A percentile compares a stretch with the other conserved stretches of the same genome.
These are phyloP conservation scores for Tardiomyces blankii DNA, from an alignment of 1,139 yeast species.

Conservation along the genomic window DNA sequence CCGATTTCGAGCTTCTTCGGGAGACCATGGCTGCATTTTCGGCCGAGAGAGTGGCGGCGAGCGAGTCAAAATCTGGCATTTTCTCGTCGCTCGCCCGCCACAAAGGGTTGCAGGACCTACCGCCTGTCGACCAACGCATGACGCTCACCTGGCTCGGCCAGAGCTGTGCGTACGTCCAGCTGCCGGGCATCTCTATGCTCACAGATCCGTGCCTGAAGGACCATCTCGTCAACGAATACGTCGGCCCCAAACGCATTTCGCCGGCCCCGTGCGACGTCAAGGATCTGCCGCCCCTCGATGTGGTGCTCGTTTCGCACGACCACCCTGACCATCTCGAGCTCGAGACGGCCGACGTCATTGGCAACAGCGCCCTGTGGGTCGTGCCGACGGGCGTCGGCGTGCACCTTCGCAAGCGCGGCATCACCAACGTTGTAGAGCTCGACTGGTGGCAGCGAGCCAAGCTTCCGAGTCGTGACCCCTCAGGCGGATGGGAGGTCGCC, in stretches of 20 bases:
- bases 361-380: conserved; percentile 61
- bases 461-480: conserved; percentile 27
- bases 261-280: conserved; percentile 56
- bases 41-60: conserved; percentile 1
- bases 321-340: conserved; percentile 91
- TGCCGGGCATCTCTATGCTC: conserved; percentile 60
- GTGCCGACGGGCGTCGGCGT: conserved; percentile 72
- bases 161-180: conserved; percentile 66
- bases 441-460: conserved; percentile 82
- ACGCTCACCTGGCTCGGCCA: conserved; percentile 90
- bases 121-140: conserved; percentile 35
- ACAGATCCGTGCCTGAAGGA: conserved; percentile 81
- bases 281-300: conserved; percentile 57
- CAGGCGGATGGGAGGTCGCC: conserved; percentile 60
- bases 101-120: conserved; percentile 8
- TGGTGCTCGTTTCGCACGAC: conserved; percentile 78
- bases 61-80: conserved; percentile 4
- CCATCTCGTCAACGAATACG: conserved; percentile 44
- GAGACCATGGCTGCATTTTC: conserved; percentile 11
- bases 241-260: conserved; percentile 77
- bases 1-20: conserved; percentile 40
- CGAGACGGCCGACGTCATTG: conserved; percentile 44
- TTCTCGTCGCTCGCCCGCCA: conserved; percentile 6
- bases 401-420: conserved; percentile 45
- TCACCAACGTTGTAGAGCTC: conserved; percentile 51